Evolutionary conservation across 1,139 yeast genomes (phyloP).

Genomic region (Protomyces inouyei): DNA sequence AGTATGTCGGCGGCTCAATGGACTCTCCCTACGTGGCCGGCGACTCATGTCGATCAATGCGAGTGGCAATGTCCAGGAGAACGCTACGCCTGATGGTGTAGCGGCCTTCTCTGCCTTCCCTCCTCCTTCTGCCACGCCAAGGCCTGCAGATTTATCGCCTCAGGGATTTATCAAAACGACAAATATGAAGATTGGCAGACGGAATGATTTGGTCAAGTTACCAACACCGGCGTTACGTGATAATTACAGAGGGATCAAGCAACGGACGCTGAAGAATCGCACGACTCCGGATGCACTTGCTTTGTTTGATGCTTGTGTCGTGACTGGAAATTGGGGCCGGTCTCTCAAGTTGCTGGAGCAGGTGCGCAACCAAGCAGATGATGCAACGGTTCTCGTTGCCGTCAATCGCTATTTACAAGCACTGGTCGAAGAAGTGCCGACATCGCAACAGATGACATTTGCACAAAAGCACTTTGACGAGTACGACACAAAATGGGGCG

Average conservation of each 20-base stretch:
- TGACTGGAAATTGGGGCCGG: constrained; percentile 61
- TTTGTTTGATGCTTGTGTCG: constrained; percentile 70
- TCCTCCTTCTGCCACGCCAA: background rate
- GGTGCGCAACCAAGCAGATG: constrained; percentile 37
- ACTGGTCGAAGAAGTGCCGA: constrained; percentile 44
- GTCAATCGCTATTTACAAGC: constrained; percentile 50
- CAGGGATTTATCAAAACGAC: background rate
- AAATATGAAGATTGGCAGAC: background rate
- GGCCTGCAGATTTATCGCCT: background rate
- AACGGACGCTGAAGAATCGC: background rate
- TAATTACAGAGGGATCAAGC: background rate
- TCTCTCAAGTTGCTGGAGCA: constrained; percentile 43
- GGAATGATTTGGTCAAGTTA: background rate
- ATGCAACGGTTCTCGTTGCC: constrained; percentile 43
- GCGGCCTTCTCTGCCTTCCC: background rate
- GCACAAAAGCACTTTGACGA: constrained; percentile 34
- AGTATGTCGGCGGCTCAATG: background rate
- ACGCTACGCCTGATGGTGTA: background rate
- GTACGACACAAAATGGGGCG: constrained; percentile 36
- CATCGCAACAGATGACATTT: constrained; percentile 37
- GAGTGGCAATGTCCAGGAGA: background rate
- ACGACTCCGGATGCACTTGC: constrained; percentile 25
- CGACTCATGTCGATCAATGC: background rate
- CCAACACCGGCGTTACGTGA: background rate
- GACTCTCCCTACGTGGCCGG: background rate